Evolutionary conservation across 2,329 filamentous ascomycete species (phyloP), one percentile per base, ranked within the genome.

Genomic region (Monosporascus sp.): DNA sequence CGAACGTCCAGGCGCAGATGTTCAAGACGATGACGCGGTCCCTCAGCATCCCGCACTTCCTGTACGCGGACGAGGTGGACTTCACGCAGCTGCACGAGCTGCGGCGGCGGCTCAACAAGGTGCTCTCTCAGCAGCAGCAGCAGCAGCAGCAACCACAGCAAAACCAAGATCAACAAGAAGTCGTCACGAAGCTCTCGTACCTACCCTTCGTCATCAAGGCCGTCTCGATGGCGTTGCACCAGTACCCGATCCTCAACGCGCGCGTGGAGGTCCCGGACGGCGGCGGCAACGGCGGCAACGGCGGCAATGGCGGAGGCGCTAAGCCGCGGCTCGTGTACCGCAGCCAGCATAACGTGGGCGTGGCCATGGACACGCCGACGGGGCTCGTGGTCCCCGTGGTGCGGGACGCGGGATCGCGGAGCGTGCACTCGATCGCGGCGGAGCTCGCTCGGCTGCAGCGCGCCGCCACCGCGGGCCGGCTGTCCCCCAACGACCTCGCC

Each of bases 1-100:
- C 89, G 14, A 86, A 85, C 38, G 88, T 89, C 15, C 93, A 97
- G 73, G 79, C 82, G 38, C 88, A 90, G 67, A 99, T 99, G 94
- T 97, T 96, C 84, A 97, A 95, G 75, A 82, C 85, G 55, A 99
- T 99, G 94, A 97, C 93, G 15, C 85, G 85, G 54, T 97, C 93
- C 2, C 80, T 99, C 57, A 83, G 73, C 49, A 97, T 97, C 62
- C 94, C 94, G 0, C 94, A 97, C 72, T 97, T 99, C 73, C 83
- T 97, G 55, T 99, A 96, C 74, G 88, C 90, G 39, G 91, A 96
- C 71, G 89, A 93, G 67, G 78, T 96, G 48, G 88, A 95, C 73
- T 86, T 97, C 69, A 86, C 88, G 44, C 77, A 80, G 39, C 80
- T 99, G 5, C 84, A 84, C 54, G 72, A 81, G 48, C 79, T 97